Conservation (phyloP, 257 asterid genomes). For the Ligustrum vulgare region DNA sequence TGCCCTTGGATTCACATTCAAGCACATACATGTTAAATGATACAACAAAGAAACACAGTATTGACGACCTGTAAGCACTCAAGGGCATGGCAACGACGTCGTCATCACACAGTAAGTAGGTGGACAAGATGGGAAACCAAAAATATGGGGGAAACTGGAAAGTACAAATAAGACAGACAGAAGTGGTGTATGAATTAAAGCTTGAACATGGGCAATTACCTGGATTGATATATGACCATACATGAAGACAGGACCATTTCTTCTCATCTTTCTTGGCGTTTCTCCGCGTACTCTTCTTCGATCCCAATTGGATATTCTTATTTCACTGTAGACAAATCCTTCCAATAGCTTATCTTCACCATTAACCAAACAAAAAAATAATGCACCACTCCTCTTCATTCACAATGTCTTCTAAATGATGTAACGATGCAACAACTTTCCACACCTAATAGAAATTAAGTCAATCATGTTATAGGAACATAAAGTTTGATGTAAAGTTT, state of each 20-base stretch:
- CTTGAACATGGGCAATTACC: conserved; percentile 13
- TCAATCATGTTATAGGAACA: no score
- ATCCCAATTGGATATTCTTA: conserved; percentile 42
- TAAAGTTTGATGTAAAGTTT: no score
- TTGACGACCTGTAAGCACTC: no score
- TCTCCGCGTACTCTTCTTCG: conserved; percentile 17
- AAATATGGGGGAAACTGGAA: not conserved
- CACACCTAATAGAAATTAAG: no score
- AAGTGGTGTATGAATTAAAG: not conserved
- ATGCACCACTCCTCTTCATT: not conserved
- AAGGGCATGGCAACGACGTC: no score
- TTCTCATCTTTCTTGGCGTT: conserved; percentile 19
- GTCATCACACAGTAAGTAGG: no score
- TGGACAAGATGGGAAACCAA: no score
- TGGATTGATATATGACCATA: conserved; percentile 22
- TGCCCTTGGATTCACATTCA: no score
- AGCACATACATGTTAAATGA: no score
- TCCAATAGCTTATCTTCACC: not conserved
- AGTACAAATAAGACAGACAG: conserved; percentile 5
- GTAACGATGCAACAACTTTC: no score
- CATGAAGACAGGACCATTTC: conserved; percentile 27
- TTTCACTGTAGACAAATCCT: conserved; percentile 10
- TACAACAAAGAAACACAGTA: no score
- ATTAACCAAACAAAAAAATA: not conserved
- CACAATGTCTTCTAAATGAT: not conserved